A percentile compares a stretch with the other conserved stretches of the same genome.
Conservation (phyloP, 768 basidiomycete species). For the Podaxis sp. region DNA sequence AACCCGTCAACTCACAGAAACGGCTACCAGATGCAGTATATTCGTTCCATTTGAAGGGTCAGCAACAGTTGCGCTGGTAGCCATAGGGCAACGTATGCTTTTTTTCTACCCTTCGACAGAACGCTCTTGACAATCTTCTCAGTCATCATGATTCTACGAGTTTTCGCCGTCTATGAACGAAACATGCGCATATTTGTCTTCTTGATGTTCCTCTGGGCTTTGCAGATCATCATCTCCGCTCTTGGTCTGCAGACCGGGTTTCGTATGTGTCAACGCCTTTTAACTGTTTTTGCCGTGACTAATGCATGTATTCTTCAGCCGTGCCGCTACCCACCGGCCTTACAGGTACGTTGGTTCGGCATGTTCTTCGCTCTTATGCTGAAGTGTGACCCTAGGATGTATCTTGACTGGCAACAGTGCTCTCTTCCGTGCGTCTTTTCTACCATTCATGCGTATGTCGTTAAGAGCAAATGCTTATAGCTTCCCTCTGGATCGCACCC, state of each 20-base stretch:
- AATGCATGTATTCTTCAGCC: constrained; percentile 10
- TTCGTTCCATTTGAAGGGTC: constrained; percentile 27
- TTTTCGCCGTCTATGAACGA: constrained; percentile 25
- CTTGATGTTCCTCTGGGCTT: constrained; percentile 19
- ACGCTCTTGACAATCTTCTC: not conserved
- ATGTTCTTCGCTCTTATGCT: not conserved
- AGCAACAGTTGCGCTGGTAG: constrained; percentile 21
- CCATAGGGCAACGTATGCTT: constrained; percentile 16
- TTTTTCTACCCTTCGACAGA: not conserved
- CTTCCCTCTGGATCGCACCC: constrained; percentile 23
- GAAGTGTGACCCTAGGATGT: constrained; percentile 16
- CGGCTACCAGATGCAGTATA: constrained; percentile 16
- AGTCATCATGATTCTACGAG: constrained; percentile 29
- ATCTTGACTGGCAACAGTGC: constrained; percentile 19
- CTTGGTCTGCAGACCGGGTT: constrained; percentile 21
- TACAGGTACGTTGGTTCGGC: constrained; percentile 14
- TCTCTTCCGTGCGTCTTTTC: constrained; percentile 20
- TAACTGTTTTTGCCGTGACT: not conserved
- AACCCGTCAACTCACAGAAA: not conserved
- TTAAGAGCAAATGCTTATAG: constrained; percentile 1
- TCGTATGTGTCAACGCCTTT: constrained; percentile 13
- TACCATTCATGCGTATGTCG: too few species aligned
- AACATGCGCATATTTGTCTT: constrained; percentile 15
- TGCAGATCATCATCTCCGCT: constrained; percentile 21
- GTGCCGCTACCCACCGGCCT: constrained; percentile 21